phyloP scores from a whole-genome alignment of 2,329 filamentous ascomycete genomes.

The Trichoderma oligosporum region DNA sequence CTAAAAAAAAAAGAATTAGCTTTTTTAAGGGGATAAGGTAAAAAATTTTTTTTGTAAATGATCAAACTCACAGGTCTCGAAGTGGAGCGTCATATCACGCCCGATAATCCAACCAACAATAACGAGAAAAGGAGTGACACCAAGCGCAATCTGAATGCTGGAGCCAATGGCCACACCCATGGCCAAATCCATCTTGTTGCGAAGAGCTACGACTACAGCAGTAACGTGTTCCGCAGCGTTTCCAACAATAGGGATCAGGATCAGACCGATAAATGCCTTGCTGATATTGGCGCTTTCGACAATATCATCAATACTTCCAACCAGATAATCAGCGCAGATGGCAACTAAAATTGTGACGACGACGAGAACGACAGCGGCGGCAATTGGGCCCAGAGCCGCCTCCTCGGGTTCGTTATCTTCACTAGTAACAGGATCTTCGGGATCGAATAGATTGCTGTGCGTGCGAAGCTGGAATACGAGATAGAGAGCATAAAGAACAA shows the following conservation, averaged over 20 bases:
- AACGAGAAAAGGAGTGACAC: constrained; percentile 76
- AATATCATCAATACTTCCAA: constrained; percentile 70
- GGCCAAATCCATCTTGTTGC: constrained; percentile 70
- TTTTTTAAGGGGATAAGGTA: neutral
- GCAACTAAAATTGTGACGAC: constrained; percentile 67
- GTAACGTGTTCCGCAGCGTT: constrained; percentile 81
- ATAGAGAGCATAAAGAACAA: constrained; percentile 72
- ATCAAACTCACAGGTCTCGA: constrained; percentile 54
- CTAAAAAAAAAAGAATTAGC: constrained; percentile 32
- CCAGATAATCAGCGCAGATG: constrained; percentile 72
- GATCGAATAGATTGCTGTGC: constrained; percentile 68
- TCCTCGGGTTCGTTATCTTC: constrained; percentile 44
- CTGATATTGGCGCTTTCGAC: constrained; percentile 68
- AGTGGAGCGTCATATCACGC: constrained; percentile 71
- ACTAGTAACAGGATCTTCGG: constrained; percentile 44
- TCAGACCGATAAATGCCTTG: constrained; percentile 77
- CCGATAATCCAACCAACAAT: constrained; percentile 75
- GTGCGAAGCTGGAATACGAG: constrained; percentile 74
- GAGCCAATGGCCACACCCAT: constrained; percentile 80
- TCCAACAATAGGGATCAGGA: constrained; percentile 74
- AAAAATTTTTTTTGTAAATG: neutral
- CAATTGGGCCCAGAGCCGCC: constrained; percentile 57
- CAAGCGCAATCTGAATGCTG: constrained; percentile 76
- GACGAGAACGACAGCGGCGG: constrained; percentile 64
- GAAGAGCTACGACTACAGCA: constrained; percentile 71